phyloP scores from a whole-genome alignment of 352 stramenopile species.

The Aphanomyces stellatus region DNA sequence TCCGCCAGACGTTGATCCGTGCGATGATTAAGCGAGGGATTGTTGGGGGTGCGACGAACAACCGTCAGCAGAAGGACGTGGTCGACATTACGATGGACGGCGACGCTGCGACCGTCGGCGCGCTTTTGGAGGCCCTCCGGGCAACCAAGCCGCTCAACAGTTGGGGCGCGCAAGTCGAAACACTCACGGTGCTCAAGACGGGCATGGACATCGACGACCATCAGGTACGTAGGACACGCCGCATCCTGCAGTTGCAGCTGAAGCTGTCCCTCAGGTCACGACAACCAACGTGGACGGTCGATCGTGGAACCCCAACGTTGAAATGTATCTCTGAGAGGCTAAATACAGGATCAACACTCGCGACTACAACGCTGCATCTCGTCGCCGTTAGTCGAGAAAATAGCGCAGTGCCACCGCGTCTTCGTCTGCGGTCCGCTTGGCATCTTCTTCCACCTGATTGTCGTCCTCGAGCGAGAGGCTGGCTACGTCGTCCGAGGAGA shows the following conservation, averaged over 20 bases:
- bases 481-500: too few species aligned
- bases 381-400: too few species aligned
- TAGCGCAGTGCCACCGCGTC: too few species aligned
- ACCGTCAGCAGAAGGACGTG: conserved; percentile 40
- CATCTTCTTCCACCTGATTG: too few species aligned
- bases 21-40: conserved; percentile 62
- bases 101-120: conserved; percentile 30
- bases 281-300: conserved; percentile 53
- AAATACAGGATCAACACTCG: too few species aligned
- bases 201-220: conserved; percentile 38
- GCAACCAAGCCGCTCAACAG: conserved; percentile 49
- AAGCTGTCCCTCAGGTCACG: conserved; percentile 38
- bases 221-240: conserved; percentile 12
- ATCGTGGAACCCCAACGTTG: conserved; percentile 57
- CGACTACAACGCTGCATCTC: too few species aligned
- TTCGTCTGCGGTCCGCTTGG: too few species aligned
- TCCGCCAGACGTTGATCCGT: conserved; percentile 68
- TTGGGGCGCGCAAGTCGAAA: conserved; percentile 42
- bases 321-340: conserved; percentile 64
- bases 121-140: conserved; percentile 37
- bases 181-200: conserved; percentile 10
- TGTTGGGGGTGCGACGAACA: conserved; percentile 55
- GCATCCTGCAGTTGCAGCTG: neutral
- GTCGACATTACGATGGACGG: conserved; percentile 56
- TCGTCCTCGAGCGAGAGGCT: too few species aligned